These are phyloP conservation scores for Tetrahymena thermophila DNA, from an alignment of 73 alveolate genomes.

Conservation along the genomic window DNA sequence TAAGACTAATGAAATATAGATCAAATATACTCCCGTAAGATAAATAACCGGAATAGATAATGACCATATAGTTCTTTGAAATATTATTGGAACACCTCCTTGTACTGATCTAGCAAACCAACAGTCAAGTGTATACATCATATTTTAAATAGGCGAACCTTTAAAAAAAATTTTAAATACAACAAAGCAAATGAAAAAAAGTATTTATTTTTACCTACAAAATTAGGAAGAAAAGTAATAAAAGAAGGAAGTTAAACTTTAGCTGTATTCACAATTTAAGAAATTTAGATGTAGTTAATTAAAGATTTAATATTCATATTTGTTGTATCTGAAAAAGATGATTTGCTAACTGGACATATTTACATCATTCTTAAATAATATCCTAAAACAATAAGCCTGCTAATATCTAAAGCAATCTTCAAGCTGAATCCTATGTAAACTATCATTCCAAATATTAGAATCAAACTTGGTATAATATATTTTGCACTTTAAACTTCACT, in stretches of 20 bases:
- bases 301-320: background rate
- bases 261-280: background rate
- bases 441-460: background rate
- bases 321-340: background rate
- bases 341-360: background rate
- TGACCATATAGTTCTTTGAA: slow-evolving; percentile 27
- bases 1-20: background rate
- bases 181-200: background rate
- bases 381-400: background rate
- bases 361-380: background rate
- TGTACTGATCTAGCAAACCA: background rate
- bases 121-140: slow-evolving; percentile 33
- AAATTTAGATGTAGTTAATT: background rate
- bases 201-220: background rate
- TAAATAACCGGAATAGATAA: slow-evolving; percentile 18
- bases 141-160: slow-evolving; percentile 17
- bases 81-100: background rate
- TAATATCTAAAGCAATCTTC: background rate
- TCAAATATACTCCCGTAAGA: background rate
- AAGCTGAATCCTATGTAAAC: background rate
- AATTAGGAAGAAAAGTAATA: background rate
- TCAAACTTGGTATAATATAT: background rate
- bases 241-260: background rate
- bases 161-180: background rate
- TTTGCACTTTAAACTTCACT: background rate